Conservation (phyloP, 768 basidiomycete genomes). For the Boletus reticulatus region DNA sequence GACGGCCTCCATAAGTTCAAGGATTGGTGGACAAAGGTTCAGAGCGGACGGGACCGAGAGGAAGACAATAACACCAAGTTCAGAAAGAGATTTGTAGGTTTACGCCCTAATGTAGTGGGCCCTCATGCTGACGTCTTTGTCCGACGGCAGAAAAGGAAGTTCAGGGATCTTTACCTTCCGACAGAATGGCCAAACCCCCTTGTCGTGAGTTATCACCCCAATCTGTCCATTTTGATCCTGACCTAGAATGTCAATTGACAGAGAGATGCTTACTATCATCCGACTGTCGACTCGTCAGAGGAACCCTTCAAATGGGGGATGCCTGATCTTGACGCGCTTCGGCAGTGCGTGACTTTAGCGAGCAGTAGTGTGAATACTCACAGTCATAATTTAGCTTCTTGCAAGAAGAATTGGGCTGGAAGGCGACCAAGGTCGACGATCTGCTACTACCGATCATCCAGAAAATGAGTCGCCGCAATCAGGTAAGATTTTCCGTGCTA, state of each 20-base stretch:
- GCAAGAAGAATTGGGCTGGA: constrained; percentile 79
- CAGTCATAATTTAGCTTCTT: constrained; percentile 51
- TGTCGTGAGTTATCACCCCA: constrained; percentile 56
- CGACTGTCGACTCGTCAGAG: constrained; percentile 85
- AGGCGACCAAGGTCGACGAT: constrained; percentile 80
- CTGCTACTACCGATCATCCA: constrained; percentile 90
- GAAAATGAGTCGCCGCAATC: constrained; percentile 77
- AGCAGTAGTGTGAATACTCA: constrained; percentile 12
- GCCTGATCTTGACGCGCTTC: constrained; percentile 92
- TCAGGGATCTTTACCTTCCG: constrained; percentile 76
- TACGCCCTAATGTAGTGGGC: constrained; percentile 8
- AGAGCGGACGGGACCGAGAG: constrained; percentile 81
- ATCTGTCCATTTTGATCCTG: constrained; percentile 2
- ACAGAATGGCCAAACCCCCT: constrained; percentile 90
- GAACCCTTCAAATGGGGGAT: constrained; percentile 97
- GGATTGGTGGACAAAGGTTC: constrained; percentile 93
- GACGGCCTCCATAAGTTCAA: constrained; percentile 84
- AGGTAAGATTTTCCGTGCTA: constrained; percentile 42
- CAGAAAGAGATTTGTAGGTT: constrained; percentile 80
- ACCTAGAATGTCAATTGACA: constrained; percentile 29
- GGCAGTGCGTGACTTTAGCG: constrained; percentile 51
- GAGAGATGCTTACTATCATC: constrained; percentile 93
- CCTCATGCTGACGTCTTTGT: constrained; percentile 7
- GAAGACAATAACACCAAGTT: constrained; percentile 75
- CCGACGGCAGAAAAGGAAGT: constrained; percentile 75